Evolutionary conservation across 2,329 filamentous ascomycete genomes (phyloP).

Genomic region (Talaromyces sp.): DNA sequence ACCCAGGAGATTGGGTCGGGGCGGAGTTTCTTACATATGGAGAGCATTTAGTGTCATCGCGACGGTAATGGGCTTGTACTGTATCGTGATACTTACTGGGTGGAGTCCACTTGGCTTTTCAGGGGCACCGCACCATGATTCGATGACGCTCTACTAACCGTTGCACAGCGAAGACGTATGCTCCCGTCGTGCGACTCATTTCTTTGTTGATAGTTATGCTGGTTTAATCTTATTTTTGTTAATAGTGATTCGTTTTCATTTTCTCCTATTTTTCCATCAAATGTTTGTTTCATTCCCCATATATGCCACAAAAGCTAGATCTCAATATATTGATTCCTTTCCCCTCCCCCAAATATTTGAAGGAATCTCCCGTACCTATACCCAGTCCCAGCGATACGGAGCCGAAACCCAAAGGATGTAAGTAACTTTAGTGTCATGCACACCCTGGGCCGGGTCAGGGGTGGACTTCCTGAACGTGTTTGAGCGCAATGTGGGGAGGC

Average conservation of each 20-base stretch:
- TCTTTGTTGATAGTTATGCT: no score
- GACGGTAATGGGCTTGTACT: background rate
- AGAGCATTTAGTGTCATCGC: background rate
- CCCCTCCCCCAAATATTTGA: background rate
- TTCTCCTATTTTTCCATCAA: no score
- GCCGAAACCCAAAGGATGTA: slow-evolving; percentile 14
- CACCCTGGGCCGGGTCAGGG: slow-evolving; percentile 13
- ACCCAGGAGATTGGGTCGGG: slow-evolving; percentile 13
- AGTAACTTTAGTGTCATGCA: background rate
- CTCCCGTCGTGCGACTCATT: background rate
- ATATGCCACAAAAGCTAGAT: background rate
- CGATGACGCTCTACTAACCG: slow-evolving; percentile 8
- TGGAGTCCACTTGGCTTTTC: slow-evolving; percentile 8
- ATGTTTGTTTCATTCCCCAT: no score
- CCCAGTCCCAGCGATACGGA: slow-evolving; percentile 9
- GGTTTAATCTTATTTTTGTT: background rate
- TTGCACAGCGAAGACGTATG: slow-evolving; percentile 1
- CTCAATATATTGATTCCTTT: background rate
- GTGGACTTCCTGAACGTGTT: slow-evolving; percentile 19
- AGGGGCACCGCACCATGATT: slow-evolving; percentile 12
- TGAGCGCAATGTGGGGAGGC: slow-evolving; percentile 5
- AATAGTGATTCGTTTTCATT: background rate
- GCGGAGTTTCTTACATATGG: slow-evolving; percentile 12
- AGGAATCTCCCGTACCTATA: background rate
- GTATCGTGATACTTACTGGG: background rate